Base-by-base conservation (phyloP, 1,284 basidiomycete genomes). In the Leccinum pachyderme region DNA sequence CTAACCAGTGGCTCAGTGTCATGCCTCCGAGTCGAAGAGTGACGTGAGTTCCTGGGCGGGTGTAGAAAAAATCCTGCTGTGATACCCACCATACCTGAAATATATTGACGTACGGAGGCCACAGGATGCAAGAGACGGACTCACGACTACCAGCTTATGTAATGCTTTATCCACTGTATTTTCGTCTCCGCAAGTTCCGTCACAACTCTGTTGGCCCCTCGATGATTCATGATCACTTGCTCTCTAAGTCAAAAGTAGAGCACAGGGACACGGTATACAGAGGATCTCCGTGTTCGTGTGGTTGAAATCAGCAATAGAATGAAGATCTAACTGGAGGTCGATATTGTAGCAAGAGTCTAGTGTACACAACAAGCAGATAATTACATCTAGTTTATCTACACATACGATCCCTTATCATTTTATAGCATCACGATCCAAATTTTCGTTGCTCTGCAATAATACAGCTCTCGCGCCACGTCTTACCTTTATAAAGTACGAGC, bases 401-500 rank as follows among this genome's bases (percentile, higher is more conserved):
- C 7, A 39, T 22, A 11, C 18, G 18, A 18, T 18, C 18, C n/a
- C n/a, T 18, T 37, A n/a, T 37, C 35, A 37, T 37, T 7, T 7
- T 39, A 39, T 31, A 31, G 11, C 37, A 39, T 57, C 37, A 63
- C 5, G 25, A 31, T 51, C 1, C 54, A 32, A 27, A 27, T 27
- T 44, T 56, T 50, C 48, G 46, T 46, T 46, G 51, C 47, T 69
- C 66, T 25, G 44, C 53, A 0, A 69, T 56, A 13, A 62, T 51
- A 32, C 58, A 53, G 7, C 53, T 59, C 49, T 72, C 70, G 3
- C 67, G 70, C 70, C 70, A 82, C 12, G 60, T 56, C 24, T 61
- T 73, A 1, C 80, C 80, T 50, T 74, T 76, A 65, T 71, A 73
- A 49, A 75, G 66, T 1, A 79, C 74, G 7, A 81, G 64, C 7